phyloP scores from a whole-genome alignment of 2,329 filamentous ascomycete species.

The Helotiales sp. region DNA sequence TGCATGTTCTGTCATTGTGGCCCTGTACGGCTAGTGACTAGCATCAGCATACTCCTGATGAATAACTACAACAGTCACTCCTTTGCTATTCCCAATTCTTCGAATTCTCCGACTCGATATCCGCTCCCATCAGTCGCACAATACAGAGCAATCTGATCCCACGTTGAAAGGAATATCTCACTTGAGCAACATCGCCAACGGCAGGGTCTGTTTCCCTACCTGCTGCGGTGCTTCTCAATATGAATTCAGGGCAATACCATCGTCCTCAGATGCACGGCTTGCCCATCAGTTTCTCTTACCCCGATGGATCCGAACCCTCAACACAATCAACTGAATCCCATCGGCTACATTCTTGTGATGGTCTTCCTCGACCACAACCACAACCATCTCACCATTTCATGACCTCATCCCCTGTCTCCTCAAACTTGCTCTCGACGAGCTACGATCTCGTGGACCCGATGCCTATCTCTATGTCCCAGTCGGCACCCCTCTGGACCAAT shows the following conservation, averaged over 20 bases:
- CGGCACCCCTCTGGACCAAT: slow-evolving; percentile 19
- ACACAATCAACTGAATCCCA: slow-evolving; percentile 18
- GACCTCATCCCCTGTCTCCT: slow-evolving; percentile 15
- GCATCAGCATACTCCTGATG: slow-evolving; percentile 23
- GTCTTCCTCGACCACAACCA: slow-evolving; percentile 23
- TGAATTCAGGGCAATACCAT: slow-evolving; percentile 30
- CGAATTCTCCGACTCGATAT: slow-evolving; percentile 31
- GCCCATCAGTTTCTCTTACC: slow-evolving; percentile 25
- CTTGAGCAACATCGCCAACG: slow-evolving; percentile 26
- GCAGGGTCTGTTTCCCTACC: slow-evolving; percentile 6
- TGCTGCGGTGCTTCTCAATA: slow-evolving; percentile 25
- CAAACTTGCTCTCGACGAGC: slow-evolving; percentile 16
- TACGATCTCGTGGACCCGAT: slow-evolving; percentile 21
- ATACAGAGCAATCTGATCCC: slow-evolving; percentile 25
- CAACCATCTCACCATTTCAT: slow-evolving; percentile 24
- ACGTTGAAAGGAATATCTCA: slow-evolving; percentile 25
- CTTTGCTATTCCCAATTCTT: slow-evolving; percentile 33
- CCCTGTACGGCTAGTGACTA: slow-evolving; percentile 23
- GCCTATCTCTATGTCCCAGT: slow-evolving; percentile 22
- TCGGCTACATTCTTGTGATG: slow-evolving; percentile 28
- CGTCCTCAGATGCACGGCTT: slow-evolving; percentile 24
- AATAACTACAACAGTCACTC: slow-evolving; percentile 33
- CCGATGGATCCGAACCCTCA: slow-evolving; percentile 16
- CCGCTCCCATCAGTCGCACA: slow-evolving; percentile 27
- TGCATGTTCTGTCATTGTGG: slow-evolving; percentile 29